Percentiles rank a stretch among this genome's conserved stretches.
Conservation (phyloP, 176 grass and related monocot species). For the Coix lacrymajobi region DNA sequence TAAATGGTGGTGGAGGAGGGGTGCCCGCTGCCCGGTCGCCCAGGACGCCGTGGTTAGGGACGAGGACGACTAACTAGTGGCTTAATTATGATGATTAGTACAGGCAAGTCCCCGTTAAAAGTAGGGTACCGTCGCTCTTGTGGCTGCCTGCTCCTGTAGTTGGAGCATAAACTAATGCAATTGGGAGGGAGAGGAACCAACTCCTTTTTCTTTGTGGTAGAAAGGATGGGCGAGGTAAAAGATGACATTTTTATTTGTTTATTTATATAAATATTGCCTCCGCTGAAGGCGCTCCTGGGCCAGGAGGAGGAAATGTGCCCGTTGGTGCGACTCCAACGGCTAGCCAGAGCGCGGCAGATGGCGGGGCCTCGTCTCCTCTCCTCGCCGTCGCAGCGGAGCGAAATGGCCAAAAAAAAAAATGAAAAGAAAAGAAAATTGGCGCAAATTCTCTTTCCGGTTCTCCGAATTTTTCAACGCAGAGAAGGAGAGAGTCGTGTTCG, state of each 20-base stretch:
- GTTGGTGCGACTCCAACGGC: conserved; percentile 52
- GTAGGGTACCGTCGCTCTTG: not conserved
- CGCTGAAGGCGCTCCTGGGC: not conserved
- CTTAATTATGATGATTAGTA: conserved; percentile 41
- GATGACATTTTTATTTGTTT: not conserved
- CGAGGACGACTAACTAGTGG: conserved; percentile 23
- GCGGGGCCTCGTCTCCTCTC: conserved; percentile 24
- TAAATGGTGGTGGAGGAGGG: conserved; percentile 14
- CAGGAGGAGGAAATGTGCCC: conserved; percentile 26
- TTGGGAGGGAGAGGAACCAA: not conserved
- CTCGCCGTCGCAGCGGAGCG: not conserved
- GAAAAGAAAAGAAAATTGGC: not conserved
- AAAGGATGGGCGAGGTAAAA: not conserved
- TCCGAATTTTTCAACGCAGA: not conserved
- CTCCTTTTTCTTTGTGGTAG: not conserved
- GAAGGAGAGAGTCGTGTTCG: not conserved
- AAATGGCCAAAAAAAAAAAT: not conserved
- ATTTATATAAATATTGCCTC: not conserved
- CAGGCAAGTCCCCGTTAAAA: conserved; percentile 17
- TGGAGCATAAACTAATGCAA: conserved; percentile 27
- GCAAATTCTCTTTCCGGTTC: not conserved
- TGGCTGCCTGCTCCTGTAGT: not conserved
- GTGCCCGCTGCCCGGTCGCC: not conserved
- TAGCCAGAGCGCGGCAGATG: conserved; percentile 40
- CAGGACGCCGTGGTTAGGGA: conserved; percentile 31